Percentiles rank a stretch among this genome's conserved stretches.
These are phyloP conservation scores for Brassica carinata DNA, from an alignment of 345 rosid genomes.

Conservation along the genomic window DNA sequence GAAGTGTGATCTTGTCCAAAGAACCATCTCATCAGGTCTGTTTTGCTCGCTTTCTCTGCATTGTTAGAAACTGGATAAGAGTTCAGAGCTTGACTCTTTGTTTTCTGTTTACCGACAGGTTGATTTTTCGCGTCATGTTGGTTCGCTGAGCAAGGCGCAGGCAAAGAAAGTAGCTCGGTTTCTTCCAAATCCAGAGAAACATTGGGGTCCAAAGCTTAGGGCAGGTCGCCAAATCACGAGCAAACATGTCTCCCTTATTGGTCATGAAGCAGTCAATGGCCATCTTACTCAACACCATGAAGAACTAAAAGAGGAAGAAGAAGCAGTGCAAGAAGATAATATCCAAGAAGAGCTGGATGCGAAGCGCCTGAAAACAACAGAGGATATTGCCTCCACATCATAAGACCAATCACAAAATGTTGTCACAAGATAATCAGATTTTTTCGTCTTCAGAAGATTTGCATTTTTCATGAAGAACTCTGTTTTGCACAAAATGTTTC, in stretches of 20 bases:
- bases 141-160: conserved; percentile 95
- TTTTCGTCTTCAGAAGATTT: conserved; percentile 12
- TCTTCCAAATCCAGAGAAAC: conserved; percentile 93
- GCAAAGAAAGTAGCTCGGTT: conserved; percentile 89
- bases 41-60: conserved; percentile 10
- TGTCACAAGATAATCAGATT: conserved; percentile 1
- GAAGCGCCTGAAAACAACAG: conserved; percentile 60
- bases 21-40: conserved; percentile 69
- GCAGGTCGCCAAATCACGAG: conserved; percentile 91
- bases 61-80: neutral
- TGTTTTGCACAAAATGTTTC: neutral
- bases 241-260: conserved; percentile 88
- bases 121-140: conserved; percentile 81
- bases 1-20: conserved; percentile 68
- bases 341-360: conserved; percentile 45
- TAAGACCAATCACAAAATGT: neutral
- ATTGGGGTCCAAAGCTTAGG: conserved; percentile 94
- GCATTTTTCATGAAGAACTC: conserved; percentile 4
- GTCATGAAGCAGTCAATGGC: conserved; percentile 77
- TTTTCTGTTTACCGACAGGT: conserved; percentile 48
- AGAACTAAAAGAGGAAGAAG: conserved; percentile 29
- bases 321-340: conserved; percentile 19
- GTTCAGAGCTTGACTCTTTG: conserved; percentile 6
- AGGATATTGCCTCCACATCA: conserved; percentile 34
- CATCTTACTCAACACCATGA: conserved; percentile 49